Evolutionary conservation across 176 grass and related monocot genomes (phyloP).

Genomic region (Dendrocalamus sinicus): DNA sequence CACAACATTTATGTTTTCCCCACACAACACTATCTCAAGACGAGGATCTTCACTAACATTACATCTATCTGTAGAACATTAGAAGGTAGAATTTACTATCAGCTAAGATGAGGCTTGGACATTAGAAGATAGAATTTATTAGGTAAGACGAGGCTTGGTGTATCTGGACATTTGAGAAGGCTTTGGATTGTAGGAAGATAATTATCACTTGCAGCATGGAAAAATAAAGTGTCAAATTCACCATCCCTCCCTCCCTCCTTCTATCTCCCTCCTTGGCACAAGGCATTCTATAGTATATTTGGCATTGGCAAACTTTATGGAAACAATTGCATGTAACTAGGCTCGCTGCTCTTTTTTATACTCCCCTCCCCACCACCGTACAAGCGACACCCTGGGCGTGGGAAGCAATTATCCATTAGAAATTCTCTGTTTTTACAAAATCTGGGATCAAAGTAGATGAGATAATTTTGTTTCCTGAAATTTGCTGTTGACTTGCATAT

Average conservation of each 20-base stretch:
- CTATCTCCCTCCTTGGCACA: not conserved
- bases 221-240: not conserved
- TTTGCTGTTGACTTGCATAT: no score
- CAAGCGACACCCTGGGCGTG: no score
- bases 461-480: no score
- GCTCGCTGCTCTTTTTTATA: not conserved
- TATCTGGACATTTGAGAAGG: not conserved
- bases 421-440: no score
- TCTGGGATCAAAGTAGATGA: no score
- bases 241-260: no score
- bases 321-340: conserved; percentile 3
- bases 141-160: not conserved
- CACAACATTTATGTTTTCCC: no score
- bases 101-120: not conserved
- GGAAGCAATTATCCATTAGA: no score
- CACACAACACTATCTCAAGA: conserved; percentile 33
- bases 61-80: conserved; percentile 58
- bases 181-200: not conserved
- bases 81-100: not conserved
- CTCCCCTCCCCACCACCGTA: not conserved
- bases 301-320: not conserved
- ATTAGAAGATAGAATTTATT: conserved; percentile 13
- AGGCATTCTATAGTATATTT: not conserved
- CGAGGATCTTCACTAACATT: conserved; percentile 79
- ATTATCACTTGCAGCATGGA: not conserved